Percentiles rank a stretch among this genome's conserved stretches.
These are phyloP conservation scores for Thielaviopsis ethacetica DNA, from an alignment of 2,329 filamentous ascomycete genomes.

Conservation along the genomic window DNA sequence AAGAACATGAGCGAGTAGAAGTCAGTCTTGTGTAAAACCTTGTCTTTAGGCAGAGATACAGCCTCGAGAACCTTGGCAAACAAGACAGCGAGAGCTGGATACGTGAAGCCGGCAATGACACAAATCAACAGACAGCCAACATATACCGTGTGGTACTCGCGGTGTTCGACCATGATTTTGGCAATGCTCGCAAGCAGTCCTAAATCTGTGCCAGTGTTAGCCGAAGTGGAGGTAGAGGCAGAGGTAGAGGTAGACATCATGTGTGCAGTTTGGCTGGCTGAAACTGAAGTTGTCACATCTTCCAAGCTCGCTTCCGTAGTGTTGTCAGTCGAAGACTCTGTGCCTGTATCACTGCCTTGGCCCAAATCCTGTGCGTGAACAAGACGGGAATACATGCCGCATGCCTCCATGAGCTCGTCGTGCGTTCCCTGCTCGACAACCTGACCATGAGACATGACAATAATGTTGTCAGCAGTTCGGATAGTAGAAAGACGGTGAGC, in stretches of 20 bases:
- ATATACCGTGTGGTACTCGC: neutral
- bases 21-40: slow-evolving; percentile 24
- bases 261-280: neutral
- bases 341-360: slow-evolving; percentile 9
- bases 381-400: slow-evolving; percentile 33
- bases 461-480: slow-evolving; percentile 45
- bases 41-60: slow-evolving; percentile 17
- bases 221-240: neutral
- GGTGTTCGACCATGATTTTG: slow-evolving; percentile 4
- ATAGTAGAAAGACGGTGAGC: slow-evolving; percentile 45
- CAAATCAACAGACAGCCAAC: neutral
- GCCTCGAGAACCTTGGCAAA: slow-evolving; percentile 24
- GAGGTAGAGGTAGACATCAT: neutral
- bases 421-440: slow-evolving; percentile 48
- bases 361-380: slow-evolving; percentile 29
- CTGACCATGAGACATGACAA: slow-evolving; percentile 43
- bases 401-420: slow-evolving; percentile 32
- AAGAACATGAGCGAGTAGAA: slow-evolving; percentile 43
- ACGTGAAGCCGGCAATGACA: slow-evolving; percentile 19
- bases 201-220: neutral
- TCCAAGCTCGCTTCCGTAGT: neutral
- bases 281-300: neutral
- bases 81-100: slow-evolving; percentile 28
- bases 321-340: neutral
- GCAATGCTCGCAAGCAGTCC: slow-evolving; percentile 1